Evolutionary conservation across 2,329 filamentous ascomycete genomes (phyloP).

Genomic region (Boeremia lycopersici): DNA sequence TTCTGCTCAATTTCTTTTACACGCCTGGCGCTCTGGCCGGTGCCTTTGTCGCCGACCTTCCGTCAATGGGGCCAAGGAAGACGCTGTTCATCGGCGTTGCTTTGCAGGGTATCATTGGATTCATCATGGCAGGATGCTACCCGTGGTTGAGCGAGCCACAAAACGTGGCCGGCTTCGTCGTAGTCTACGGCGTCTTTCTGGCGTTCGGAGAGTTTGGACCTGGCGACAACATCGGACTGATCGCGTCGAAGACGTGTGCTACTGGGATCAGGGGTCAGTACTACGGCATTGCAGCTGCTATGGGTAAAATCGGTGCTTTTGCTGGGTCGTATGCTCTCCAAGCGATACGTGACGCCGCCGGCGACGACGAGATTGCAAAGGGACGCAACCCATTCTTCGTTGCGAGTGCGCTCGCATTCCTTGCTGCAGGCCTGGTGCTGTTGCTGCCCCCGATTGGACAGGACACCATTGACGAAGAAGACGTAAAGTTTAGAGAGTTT

Average conservation of each 20-base stretch:
- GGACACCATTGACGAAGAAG: constrained; percentile 82
- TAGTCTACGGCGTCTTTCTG: constrained; percentile 80
- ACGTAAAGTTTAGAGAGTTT: constrained; percentile 75
- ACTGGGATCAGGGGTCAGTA: constrained; percentile 84
- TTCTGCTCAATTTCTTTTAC: constrained; percentile 86
- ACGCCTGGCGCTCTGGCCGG: constrained; percentile 81
- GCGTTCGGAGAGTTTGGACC: constrained; percentile 81
- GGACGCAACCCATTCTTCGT: constrained; percentile 93
- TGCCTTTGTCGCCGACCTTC: constrained; percentile 72
- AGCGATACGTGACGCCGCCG: constrained; percentile 56
- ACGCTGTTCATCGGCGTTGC: constrained; percentile 74
- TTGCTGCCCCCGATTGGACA: constrained; percentile 77
- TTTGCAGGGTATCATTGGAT: constrained; percentile 78
- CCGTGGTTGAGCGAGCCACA: constrained; percentile 66
- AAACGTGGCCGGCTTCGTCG: constrained; percentile 76
- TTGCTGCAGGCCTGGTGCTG: constrained; percentile 69
- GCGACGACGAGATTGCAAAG: constrained; percentile 50
- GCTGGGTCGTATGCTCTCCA: constrained; percentile 84
- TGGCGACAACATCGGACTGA: constrained; percentile 87
- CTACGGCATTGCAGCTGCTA: constrained; percentile 72
- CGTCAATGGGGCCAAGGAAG: constrained; percentile 74
- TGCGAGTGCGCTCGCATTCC: constrained; percentile 75
- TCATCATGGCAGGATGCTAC: constrained; percentile 87
- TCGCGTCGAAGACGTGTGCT: constrained; percentile 86
- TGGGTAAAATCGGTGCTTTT: constrained; percentile 82